A percentile compares a stretch with the other conserved stretches of the same genome.
Conservation (phyloP, 2,329 filamentous ascomycete genomes). For the Phialemonium atrogriseum region DNA sequence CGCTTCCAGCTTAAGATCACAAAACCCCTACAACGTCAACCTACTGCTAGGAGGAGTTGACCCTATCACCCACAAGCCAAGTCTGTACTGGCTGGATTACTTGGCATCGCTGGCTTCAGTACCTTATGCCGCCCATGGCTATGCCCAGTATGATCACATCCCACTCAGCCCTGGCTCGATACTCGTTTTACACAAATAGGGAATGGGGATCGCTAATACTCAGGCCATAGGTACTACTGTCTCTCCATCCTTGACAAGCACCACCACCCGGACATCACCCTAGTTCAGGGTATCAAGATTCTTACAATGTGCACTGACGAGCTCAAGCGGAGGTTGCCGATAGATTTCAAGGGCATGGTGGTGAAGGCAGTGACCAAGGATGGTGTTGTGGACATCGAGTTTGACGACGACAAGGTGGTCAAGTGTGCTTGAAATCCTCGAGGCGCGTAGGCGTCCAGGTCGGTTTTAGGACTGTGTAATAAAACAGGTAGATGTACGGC, state of each 20-base stretch:
- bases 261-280: constrained; percentile 87
- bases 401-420: constrained; percentile 71
- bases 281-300: constrained; percentile 85
- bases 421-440: constrained; percentile 45
- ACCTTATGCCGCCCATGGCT: constrained; percentile 94
- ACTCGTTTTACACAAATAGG: neutral
- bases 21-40: constrained; percentile 95
- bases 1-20: constrained; percentile 79
- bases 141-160: constrained; percentile 72
- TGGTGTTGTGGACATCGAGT: constrained; percentile 76
- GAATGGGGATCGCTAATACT: constrained; percentile 10
- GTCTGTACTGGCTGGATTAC: constrained; percentile 96
- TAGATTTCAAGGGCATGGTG: constrained; percentile 95
- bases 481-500: constrained; percentile 4
- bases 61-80: constrained; percentile 81
- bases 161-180: no score
- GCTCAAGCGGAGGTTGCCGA: constrained; percentile 89
- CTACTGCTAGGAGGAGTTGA: constrained; percentile 90
- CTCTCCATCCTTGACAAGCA: constrained; percentile 97
- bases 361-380: constrained; percentile 96
- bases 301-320: constrained; percentile 94
- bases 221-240: constrained; percentile 74
- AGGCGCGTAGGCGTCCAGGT: no score
- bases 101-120: constrained; percentile 80
- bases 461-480: constrained; percentile 1